Base-by-base conservation (phyloP, 2,329 filamentous ascomycete species). In the Lecanosticta acicola region DNA sequence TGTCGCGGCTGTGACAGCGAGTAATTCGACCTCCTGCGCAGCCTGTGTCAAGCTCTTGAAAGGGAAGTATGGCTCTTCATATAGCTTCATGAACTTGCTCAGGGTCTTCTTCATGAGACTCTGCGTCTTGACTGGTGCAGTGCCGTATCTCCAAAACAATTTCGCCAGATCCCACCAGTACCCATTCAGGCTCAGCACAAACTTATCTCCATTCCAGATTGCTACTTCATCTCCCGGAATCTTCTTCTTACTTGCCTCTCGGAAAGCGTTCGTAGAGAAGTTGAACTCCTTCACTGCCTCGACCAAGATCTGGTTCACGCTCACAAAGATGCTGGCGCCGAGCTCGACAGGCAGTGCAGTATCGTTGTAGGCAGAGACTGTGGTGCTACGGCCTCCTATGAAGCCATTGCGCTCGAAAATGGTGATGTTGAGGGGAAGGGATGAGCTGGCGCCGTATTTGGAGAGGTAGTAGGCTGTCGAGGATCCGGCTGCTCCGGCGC, bases 281-380 rank as follows among this genome's bases (percentile, higher is more conserved):
- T 79, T 79, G 61, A 95, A 89, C 11, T 79, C 74, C 24, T 77
- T 68, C 5, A 79, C 81, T 1, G 89, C 85, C 44, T 85, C 82
- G 58, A 83, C 79, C 32, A 98, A 76, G 59, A 94, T 95, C 32
- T 81, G 73, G 62, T 97, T 98, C 35, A 85, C 78, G 39, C 84
- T 66, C 36, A 97, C 87, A 63, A 97, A 98, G 58, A 97, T 95
- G 50, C 85, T 91, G 9, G 86, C 93, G 13, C 93, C 93, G 1
- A 97, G 74, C 66, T 98, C 93, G 29, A 95, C 78, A 1, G 85
- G 84, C 32, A 82, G 71, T 0, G 70, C 53, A 1, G 81, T 72
- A 57, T 91, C 76, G 53, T 79, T 76, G 36, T 85, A 91, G 2
- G 81, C 83, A 59, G 89, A 73, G 14, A 95, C 84, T 0, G 90